Percentiles rank a stretch among this genome's conserved stretches.
Conservation (phyloP, 129 eudicot species). For the Escallonia rubra region DNA sequence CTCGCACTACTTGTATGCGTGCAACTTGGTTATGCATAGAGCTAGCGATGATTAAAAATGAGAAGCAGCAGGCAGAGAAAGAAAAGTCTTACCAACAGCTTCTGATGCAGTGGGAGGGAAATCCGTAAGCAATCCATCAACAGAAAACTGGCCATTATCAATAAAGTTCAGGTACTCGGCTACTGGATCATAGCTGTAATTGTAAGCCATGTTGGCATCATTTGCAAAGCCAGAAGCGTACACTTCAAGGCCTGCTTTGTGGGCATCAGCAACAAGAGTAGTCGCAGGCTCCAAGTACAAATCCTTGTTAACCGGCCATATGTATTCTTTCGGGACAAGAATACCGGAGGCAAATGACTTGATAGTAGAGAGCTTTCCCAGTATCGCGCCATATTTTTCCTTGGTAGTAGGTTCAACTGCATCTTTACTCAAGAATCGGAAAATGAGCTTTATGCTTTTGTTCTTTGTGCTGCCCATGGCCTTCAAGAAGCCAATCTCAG, state of each 20-base stretch:
- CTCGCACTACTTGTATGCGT: too few species aligned
- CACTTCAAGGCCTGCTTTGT: conserved; percentile 65
- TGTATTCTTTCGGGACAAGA: conserved; percentile 71
- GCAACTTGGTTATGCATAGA: too few species aligned
- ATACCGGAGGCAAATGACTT: conserved; percentile 74
- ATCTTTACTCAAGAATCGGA: conserved; percentile 30
- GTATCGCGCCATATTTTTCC: conserved; percentile 44
- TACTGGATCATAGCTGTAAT: conserved; percentile 83
- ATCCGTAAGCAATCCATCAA: conserved; percentile 79
- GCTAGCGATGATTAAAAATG: neutral
- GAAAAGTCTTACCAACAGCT: conserved; percentile 43
- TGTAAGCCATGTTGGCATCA: conserved; percentile 52
- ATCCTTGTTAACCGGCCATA: conserved; percentile 58
- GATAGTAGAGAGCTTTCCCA: conserved; percentile 41
- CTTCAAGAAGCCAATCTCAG: conserved; percentile 86
- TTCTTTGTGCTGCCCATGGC: conserved; percentile 31
- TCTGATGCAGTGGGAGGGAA: conserved; percentile 83
- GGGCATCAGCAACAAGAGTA: conserved; percentile 75
- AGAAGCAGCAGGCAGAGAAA: neutral
- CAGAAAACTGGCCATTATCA: conserved; percentile 66
- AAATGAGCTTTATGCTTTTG: conserved; percentile 46
- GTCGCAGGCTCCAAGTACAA: conserved; percentile 51
- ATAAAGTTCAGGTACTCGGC: conserved; percentile 65
- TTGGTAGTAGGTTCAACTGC: conserved; percentile 69
- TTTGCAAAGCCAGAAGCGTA: conserved; percentile 68